These are phyloP conservation scores for Aureobasidium sp. DNA, from an alignment of 2,329 filamentous ascomycete species.

Conservation along the genomic window DNA sequence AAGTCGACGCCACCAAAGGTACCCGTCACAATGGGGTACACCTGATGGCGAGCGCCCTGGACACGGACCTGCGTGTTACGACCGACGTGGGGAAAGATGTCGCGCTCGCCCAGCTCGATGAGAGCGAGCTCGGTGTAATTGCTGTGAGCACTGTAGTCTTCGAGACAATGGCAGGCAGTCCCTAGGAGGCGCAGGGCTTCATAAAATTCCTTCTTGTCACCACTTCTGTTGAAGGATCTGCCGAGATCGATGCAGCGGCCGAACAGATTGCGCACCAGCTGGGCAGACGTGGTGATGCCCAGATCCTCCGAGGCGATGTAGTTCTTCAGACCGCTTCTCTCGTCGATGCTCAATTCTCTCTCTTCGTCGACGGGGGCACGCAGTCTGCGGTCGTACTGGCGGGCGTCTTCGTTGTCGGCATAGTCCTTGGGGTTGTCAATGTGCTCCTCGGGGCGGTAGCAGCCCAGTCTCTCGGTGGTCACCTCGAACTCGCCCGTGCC, in stretches of 20 bases:
- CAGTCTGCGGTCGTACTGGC: slow-evolving; percentile 70
- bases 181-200: slow-evolving; percentile 44
- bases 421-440: slow-evolving; percentile 46
- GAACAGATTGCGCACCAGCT: slow-evolving; percentile 44
- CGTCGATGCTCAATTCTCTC: slow-evolving; percentile 36
- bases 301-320: slow-evolving; percentile 91
- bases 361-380: slow-evolving; percentile 59
- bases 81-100: slow-evolving; percentile 46
- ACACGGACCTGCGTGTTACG: slow-evolving; percentile 37
- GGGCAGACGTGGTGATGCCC: slow-evolving; percentile 80
- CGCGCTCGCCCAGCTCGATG: slow-evolving; percentile 41
- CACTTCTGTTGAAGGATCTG: slow-evolving; percentile 37
- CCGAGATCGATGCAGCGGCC: slow-evolving; percentile 41
- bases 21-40: slow-evolving; percentile 45
- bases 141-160: slow-evolving; percentile 47
- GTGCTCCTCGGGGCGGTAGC: slow-evolving; percentile 35
- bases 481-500: slow-evolving; percentile 50
- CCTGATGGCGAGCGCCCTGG: slow-evolving; percentile 32
- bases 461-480: slow-evolving; percentile 43
- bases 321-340: slow-evolving; percentile 88
- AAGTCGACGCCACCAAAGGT: slow-evolving; percentile 47
- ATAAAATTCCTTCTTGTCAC: slow-evolving; percentile 35
- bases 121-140: slow-evolving; percentile 47
- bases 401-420: slow-evolving; percentile 76
- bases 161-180: slow-evolving; percentile 44